Conservation (phyloP, 1,284 basidiomycete species). For the Tilletia setariae region DNA sequence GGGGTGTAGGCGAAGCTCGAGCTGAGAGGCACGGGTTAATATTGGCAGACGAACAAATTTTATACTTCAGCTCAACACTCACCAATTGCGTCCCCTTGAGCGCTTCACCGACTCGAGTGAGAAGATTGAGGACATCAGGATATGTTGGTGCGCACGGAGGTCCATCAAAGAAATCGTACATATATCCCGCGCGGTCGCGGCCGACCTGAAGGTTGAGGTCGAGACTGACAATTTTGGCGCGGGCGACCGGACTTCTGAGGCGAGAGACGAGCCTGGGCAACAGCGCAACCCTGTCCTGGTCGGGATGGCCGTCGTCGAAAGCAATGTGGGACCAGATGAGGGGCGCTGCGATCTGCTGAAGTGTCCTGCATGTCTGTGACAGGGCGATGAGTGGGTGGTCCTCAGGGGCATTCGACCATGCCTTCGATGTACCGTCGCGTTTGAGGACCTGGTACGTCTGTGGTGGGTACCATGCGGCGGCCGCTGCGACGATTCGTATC, state of each 20-base stretch:
- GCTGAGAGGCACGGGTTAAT: no score
- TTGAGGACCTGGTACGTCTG: no score
- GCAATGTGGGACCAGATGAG: background rate
- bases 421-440: background rate
- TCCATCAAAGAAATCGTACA: background rate
- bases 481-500: background rate
- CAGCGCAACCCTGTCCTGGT: background rate
- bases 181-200: no score
- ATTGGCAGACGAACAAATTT: no score
- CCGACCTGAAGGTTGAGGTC: background rate
- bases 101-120: background rate
- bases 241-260: background rate
- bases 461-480: background rate
- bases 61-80: no score
- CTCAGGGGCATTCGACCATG: background rate
- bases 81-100: background rate
- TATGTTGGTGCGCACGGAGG: background rate
- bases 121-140: background rate
- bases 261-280: background rate
- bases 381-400: conserved; percentile 5
- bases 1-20: background rate
- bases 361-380: background rate
- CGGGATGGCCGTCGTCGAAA: background rate
- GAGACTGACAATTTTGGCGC: background rate
- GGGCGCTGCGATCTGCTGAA: background rate